phyloP scores from a whole-genome alignment of 1,284 basidiomycete genomes.

The Microbotryum lychnidis-dioicae region DNA sequence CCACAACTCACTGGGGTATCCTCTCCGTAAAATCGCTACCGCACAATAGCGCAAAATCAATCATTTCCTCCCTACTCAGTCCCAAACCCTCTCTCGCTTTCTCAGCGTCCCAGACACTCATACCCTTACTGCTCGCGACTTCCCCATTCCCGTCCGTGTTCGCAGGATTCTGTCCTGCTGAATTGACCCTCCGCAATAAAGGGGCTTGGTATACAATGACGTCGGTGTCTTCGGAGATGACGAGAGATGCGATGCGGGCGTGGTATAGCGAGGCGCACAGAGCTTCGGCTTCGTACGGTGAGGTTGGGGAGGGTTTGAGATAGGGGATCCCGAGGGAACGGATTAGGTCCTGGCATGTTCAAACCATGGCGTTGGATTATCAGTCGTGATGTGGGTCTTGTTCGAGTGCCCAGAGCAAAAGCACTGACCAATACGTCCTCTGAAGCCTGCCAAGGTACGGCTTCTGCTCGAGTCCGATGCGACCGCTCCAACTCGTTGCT shows the following conservation, averaged over 20 bases:
- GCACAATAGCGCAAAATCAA: constrained; percentile 74
- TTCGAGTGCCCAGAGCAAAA: background rate
- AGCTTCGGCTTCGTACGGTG: constrained; percentile 27
- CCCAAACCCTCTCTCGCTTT: constrained; percentile 54
- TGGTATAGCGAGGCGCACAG: constrained; percentile 21
- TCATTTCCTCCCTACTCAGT: constrained; percentile 52
- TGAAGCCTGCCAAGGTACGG: constrained; percentile 7
- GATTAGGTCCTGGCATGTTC: constrained; percentile 12
- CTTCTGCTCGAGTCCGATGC: background rate
- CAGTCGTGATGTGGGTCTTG: background rate
- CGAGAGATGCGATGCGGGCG: background rate
- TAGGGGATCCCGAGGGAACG: constrained; percentile 18
- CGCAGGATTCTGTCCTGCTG: background rate
- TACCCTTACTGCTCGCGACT: background rate
- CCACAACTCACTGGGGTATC: constrained; percentile 42
- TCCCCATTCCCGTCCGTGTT: background rate
- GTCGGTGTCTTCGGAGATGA: constrained; percentile 30
- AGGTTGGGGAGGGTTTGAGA: constrained; percentile 9
- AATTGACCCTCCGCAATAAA: constrained; percentile 9
- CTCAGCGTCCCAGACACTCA: constrained; percentile 18
- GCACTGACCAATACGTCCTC: constrained; percentile 7
- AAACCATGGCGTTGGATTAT: background rate
- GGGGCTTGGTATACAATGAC: constrained; percentile 25
- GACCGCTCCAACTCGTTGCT: constrained; percentile 1
- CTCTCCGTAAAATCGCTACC: constrained; percentile 82